These are phyloP conservation scores for Arabis hirsuta DNA, from an alignment of 345 rosid species.

Conservation along the genomic window DNA sequence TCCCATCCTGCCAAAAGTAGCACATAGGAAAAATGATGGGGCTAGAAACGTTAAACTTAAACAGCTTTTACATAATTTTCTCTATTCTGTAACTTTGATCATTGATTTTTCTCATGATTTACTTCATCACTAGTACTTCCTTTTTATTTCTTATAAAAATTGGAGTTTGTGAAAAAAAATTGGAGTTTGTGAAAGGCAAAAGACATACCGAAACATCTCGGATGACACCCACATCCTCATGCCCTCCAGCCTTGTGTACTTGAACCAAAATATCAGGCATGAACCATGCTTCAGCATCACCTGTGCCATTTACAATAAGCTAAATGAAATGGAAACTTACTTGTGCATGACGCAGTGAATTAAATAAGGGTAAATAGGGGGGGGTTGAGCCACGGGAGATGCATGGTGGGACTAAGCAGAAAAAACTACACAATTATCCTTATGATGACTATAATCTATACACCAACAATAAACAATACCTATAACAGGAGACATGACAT, in stretches of 20 bases:
- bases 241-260: constrained; percentile 67
- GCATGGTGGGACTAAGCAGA: neutral
- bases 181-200: constrained; percentile 9
- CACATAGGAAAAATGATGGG: neutral
- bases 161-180: constrained; percentile 4
- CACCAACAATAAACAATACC: constrained; percentile 44
- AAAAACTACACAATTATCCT: constrained; percentile 2
- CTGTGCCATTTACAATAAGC: constrained; percentile 48
- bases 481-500: constrained; percentile 89
- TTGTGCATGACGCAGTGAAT: neutral
- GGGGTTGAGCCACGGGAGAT: neutral
- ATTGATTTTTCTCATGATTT: neutral
- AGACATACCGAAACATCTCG: constrained; percentile 78
- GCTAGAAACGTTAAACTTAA: neutral
- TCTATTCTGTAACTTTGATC: neutral
- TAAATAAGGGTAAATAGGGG: neutral
- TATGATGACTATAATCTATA: neutral
- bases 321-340: constrained; percentile 10
- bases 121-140: neutral
- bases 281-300: constrained; percentile 80
- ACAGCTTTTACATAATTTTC: neutral
- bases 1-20: constrained; percentile 68
- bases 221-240: constrained; percentile 64
- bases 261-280: constrained; percentile 89
- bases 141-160: neutral